Percentiles rank a stretch among this genome's conserved stretches.
Conservation (phyloP, 1,284 basidiomycete species). For the Pseudozyma pruni region DNA sequence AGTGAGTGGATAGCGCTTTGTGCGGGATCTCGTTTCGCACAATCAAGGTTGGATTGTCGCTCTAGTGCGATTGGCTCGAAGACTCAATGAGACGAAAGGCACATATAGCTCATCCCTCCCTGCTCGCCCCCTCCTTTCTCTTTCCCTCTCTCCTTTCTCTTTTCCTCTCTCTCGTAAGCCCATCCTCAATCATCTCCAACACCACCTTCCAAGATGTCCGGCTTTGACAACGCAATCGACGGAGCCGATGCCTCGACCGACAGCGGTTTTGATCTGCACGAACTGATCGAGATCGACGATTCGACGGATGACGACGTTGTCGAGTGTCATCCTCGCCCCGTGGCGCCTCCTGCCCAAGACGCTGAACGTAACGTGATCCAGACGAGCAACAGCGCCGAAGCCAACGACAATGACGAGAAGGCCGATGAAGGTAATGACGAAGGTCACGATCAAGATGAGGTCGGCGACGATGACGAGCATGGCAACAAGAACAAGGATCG, state of each 20-base stretch:
- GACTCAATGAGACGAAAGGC: too few relatives aligned
- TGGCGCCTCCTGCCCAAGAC: not conserved
- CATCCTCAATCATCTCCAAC: too few relatives aligned
- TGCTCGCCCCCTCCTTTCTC: not conserved
- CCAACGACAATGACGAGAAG: not conserved
- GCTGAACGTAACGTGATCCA: not conserved
- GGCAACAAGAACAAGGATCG: not conserved
- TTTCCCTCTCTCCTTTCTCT: not conserved
- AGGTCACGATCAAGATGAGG: not conserved
- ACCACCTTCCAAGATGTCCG: not conserved
- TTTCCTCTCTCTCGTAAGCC: too few relatives aligned
- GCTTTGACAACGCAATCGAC: too few relatives aligned
- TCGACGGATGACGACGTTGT: constrained; percentile 21
- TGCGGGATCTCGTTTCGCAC: too few relatives aligned
- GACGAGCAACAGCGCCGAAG: too few relatives aligned
- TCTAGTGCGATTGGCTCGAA: too few relatives aligned
- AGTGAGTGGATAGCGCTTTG: too few relatives aligned
- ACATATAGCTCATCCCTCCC: too few relatives aligned
- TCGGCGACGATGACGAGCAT: not conserved
- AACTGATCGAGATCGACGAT: constrained; percentile 9
- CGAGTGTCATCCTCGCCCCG: not conserved
- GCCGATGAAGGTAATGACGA: not conserved
- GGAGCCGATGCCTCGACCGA: constrained; percentile 8
- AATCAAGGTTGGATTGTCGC: too few relatives aligned
- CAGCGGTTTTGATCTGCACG: constrained; percentile 15